Conservation (phyloP, 1,139 yeast species). For the Geotrichum histeridarum region DNA sequence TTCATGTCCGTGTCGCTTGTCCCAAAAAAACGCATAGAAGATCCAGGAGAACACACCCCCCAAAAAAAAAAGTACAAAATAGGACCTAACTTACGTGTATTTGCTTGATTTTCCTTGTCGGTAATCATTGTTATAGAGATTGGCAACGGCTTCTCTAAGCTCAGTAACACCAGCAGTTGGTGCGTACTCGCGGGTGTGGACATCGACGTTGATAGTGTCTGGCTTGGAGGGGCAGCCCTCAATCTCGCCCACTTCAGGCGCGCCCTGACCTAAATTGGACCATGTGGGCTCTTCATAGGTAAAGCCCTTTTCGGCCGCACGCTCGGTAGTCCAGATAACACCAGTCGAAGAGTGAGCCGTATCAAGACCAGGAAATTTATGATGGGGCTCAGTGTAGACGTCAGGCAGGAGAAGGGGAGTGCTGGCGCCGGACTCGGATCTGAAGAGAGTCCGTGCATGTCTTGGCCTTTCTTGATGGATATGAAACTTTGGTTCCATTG, state of each 20-base stretch:
- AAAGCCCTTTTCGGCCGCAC: conserved; percentile 59
- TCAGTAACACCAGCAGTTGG: conserved; percentile 60
- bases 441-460: conserved; percentile 20
- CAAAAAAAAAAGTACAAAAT: neutral
- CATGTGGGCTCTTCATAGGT: conserved; percentile 47
- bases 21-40: neutral
- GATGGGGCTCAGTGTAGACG: conserved; percentile 30
- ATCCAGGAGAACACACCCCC: neutral
- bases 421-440: conserved; percentile 30
- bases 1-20: neutral
- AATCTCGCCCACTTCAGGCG: conserved; percentile 63
- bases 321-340: conserved; percentile 64
- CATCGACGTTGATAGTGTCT: conserved; percentile 48
- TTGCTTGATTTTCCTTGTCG: conserved; percentile 49
- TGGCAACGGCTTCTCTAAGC: conserved; percentile 58
- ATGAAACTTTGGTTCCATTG: conserved; percentile 12
- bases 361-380: conserved; percentile 57
- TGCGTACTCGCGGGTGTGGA: conserved; percentile 54
- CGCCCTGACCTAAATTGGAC: conserved; percentile 69
- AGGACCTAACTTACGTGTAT: conserved; percentile 40
- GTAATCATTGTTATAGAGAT: conserved; percentile 54
- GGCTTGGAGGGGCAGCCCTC: conserved; percentile 62
- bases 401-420: conserved; percentile 36
- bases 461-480: conserved; percentile 7
- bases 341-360: conserved; percentile 62